Conservation (phyloP, 2,329 filamentous ascomycete genomes). For the Pestalotiopsis sp. region DNA sequence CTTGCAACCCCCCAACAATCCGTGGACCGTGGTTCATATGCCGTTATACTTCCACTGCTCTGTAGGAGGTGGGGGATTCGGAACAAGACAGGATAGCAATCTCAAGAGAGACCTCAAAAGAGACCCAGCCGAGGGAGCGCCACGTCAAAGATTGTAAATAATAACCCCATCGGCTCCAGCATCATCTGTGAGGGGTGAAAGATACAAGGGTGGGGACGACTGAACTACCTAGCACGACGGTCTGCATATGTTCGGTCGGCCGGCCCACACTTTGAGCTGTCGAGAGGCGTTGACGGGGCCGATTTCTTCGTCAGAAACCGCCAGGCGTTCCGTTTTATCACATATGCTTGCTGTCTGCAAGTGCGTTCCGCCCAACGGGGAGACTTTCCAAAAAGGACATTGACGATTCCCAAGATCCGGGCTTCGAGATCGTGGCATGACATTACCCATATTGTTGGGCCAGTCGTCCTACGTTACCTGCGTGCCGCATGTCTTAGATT, state of each 20-base stretch:
- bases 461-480: conserved; percentile 2
- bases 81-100: neutral
- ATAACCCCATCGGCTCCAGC: conserved; percentile 21
- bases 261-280: neutral
- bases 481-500: conserved; percentile 11
- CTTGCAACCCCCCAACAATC: neutral
- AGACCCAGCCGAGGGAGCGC: conserved; percentile 32
- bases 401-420: neutral
- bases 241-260: neutral
- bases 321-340: neutral
- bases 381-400: neutral
- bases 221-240: neutral
- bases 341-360: neutral
- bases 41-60: too few species aligned
- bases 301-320: neutral
- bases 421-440: neutral
- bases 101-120: conserved; percentile 23
- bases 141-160: conserved; percentile 32
- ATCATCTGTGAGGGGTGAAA: conserved; percentile 6
- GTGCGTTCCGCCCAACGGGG: neutral
- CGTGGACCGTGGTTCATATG: too few species aligned
- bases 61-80: too few species aligned
- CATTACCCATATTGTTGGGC: neutral
- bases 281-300: neutral
- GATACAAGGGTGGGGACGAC: conserved; percentile 9